Evolutionary conservation across 257 asterid genomes (phyloP).

Genomic region (Thymus quinquecostatus): DNA sequence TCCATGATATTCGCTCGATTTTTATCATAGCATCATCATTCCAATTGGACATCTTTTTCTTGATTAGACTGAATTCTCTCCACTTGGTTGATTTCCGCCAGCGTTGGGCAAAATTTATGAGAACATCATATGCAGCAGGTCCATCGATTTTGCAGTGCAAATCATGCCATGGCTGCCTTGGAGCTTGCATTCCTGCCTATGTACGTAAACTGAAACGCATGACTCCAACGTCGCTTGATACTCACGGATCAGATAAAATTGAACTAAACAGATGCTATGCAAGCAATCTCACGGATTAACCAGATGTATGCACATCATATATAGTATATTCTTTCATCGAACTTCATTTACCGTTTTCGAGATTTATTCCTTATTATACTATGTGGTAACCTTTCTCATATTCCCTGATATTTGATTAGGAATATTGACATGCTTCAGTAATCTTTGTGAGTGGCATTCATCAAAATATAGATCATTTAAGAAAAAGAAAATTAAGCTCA

Average conservation of each 20-base stretch:
- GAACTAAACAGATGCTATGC: neutral
- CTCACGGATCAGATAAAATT: constrained; percentile 15
- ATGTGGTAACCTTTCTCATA: neutral
- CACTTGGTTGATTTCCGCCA: constrained; percentile 96
- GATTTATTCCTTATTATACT: neutral
- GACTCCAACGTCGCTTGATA: constrained; percentile 18
- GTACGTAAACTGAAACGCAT: constrained; percentile 19
- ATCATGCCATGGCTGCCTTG: constrained; percentile 99
- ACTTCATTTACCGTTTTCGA: constrained; percentile 7
- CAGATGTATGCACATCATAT: constrained; percentile 3
- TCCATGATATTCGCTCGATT: constrained; percentile 95
- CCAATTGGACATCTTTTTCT: constrained; percentile 70
- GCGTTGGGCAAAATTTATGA: constrained; percentile 94
- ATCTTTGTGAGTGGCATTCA: neutral
- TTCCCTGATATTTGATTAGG: neutral
- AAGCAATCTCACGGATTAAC: neutral
- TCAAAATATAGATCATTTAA: neutral
- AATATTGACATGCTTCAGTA: neutral
- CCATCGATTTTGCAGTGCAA: constrained; percentile 91
- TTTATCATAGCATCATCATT: constrained; percentile 90
- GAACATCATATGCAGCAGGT: constrained; percentile 97
- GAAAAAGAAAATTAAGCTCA: constrained; percentile 13
- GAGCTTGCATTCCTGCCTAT: constrained; percentile 81
- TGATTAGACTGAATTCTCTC: constrained; percentile 80
- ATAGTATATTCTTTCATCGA: constrained; percentile 11